These are phyloP conservation scores for Populus trichocarpa DNA, from an alignment of 441 rosid genomes.

Conservation along the genomic window DNA sequence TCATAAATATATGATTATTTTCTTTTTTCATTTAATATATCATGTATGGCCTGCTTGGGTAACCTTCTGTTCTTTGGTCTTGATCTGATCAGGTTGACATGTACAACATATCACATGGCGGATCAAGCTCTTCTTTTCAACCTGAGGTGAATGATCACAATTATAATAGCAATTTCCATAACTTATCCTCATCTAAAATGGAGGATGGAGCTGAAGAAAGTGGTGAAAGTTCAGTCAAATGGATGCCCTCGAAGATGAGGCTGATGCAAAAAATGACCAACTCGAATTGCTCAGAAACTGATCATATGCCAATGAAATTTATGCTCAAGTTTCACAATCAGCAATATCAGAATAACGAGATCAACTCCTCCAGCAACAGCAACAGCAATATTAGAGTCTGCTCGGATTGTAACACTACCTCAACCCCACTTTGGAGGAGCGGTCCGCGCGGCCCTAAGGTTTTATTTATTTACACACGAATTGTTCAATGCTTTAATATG, in stretches of 20 bases:
- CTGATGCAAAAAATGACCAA: constrained; percentile 34
- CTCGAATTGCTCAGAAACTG: constrained; percentile 16
- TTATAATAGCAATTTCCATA: background rate
- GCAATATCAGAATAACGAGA: constrained; percentile 7
- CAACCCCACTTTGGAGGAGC: constrained; percentile 69
- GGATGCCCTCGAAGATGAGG: constrained; percentile 49
- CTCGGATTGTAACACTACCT: constrained; percentile 52
- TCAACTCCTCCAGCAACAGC: constrained; percentile 14
- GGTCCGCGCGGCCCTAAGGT: constrained; percentile 74
- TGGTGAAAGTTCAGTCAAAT: constrained; percentile 19
- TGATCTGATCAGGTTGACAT: constrained; percentile 19
- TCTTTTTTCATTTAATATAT: background rate
- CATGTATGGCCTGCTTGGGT: background rate
- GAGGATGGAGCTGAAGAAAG: constrained; percentile 15
- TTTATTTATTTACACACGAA: background rate
- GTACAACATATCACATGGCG: background rate
- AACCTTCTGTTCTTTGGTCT: background rate
- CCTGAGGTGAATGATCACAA: background rate
- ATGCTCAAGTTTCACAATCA: constrained; percentile 18
- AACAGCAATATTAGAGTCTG: constrained; percentile 35
- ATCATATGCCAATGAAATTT: constrained; percentile 12
- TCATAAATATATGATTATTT: background rate
- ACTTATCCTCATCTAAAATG: constrained; percentile 2
- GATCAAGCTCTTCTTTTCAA: constrained; percentile 12
- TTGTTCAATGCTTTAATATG: no score